Evolutionary conservation across 179 eudicot genomes (phyloP).

Genomic region (Silene noctiflora): DNA sequence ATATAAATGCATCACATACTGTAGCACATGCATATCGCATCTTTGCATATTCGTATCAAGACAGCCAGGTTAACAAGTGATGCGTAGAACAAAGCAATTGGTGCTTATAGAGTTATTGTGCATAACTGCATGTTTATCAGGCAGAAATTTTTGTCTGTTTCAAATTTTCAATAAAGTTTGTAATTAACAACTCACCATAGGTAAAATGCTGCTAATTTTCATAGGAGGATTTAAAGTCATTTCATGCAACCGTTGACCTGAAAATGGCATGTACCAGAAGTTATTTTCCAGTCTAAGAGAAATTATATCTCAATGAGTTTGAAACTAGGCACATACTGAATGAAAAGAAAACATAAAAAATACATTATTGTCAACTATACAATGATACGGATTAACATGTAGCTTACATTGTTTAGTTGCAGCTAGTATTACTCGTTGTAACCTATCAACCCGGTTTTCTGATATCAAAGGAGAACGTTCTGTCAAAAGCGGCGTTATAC

Average conservation of each 20-base stretch:
- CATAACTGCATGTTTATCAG: neutral
- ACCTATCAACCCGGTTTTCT: constrained; percentile 79
- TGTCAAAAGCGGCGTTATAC: constrained; percentile 83
- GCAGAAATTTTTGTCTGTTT: neutral
- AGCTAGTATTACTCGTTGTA: constrained; percentile 75
- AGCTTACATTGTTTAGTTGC: constrained; percentile 83
- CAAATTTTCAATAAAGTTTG: neutral
- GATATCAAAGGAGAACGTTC: constrained; percentile 77
- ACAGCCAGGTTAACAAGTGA: neutral
- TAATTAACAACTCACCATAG: constrained; percentile 51
- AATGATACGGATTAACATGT: neutral
- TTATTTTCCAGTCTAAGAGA: neutral
- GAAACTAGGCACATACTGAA: neutral
- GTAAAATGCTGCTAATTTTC: constrained; percentile 46
- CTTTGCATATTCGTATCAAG: no score
- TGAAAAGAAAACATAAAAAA: neutral
- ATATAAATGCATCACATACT: no score
- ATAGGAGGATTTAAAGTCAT: constrained; percentile 72
- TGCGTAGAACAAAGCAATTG: neutral
- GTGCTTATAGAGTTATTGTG: neutral
- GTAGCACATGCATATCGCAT: no score
- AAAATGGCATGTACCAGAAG: constrained; percentile 7
- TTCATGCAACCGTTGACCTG: constrained; percentile 91
- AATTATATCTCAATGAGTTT: neutral
- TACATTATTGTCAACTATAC: neutral